Conservation (phyloP, 345 rosid genomes). For the Euphorbia pulcherrima region DNA sequence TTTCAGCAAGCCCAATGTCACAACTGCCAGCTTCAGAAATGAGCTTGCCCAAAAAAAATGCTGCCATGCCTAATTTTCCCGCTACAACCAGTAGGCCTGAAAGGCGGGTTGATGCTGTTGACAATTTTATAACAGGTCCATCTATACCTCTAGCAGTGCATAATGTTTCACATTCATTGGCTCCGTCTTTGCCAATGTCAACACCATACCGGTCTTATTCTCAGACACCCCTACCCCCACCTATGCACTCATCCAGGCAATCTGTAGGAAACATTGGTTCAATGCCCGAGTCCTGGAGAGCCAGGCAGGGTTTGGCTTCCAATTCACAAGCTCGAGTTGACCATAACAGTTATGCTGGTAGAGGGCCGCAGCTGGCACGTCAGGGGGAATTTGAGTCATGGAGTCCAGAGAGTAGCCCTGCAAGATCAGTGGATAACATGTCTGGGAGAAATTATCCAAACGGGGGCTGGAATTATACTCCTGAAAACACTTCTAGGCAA, state of each 20-base stretch:
- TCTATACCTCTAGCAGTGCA: slow-evolving; percentile 10
- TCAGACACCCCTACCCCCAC: slow-evolving; percentile 23
- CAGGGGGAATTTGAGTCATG: slow-evolving; percentile 70
- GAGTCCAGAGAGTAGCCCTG: slow-evolving; percentile 83
- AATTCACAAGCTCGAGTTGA: slow-evolving; percentile 35
- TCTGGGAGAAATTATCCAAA: slow-evolving; percentile 35
- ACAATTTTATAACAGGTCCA: slow-evolving; percentile 12
- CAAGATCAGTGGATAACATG: slow-evolving; percentile 34
- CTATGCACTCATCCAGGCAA: slow-evolving; percentile 27
- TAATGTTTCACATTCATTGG: slow-evolving; percentile 16
- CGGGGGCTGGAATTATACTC: slow-evolving; percentile 22
- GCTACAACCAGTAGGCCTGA: slow-evolving; percentile 21
- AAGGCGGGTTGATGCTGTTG: slow-evolving; percentile 17
- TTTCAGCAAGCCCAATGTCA: slow-evolving; percentile 12
- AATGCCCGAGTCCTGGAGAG: slow-evolving; percentile 44
- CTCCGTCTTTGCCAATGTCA: neutral
- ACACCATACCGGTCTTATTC: slow-evolving; percentile 14
- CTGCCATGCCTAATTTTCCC: slow-evolving; percentile 6
- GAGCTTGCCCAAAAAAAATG: neutral
- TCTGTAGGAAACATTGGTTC: slow-evolving; percentile 25
- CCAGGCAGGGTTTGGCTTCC: slow-evolving; percentile 38
- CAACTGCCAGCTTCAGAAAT: slow-evolving; percentile 18
- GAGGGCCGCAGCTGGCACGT: slow-evolving; percentile 31
- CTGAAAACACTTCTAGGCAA: slow-evolving; percentile 45
- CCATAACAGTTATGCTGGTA: slow-evolving; percentile 31